phyloP scores from a whole-genome alignment of 306 rosid species.

The Phaseolus lunatus region DNA sequence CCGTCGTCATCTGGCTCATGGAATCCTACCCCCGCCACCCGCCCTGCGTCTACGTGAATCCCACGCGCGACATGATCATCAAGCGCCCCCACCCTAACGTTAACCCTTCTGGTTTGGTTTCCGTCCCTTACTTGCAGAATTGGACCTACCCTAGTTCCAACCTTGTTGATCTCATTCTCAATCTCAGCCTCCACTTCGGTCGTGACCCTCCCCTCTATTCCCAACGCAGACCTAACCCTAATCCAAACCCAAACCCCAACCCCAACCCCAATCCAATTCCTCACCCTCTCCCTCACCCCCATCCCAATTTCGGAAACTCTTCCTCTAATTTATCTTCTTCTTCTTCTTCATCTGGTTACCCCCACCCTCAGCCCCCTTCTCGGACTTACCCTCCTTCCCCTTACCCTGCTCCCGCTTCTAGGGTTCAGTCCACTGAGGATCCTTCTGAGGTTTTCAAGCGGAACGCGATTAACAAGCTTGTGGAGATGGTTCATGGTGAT shows the following conservation, averaged over 20 bases:
- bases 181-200: conserved; percentile 61
- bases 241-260: conserved; percentile 28
- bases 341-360: conserved; percentile 50
- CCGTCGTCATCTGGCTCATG: conserved; percentile 89
- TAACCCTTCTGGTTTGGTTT: conserved; percentile 83
- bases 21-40: conserved; percentile 94
- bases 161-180: conserved; percentile 65
- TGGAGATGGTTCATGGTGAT: conserved; percentile 73
- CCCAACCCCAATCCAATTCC: conserved; percentile 1
- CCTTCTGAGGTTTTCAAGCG: conserved; percentile 70
- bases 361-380: conserved; percentile 61
- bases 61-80: conserved; percentile 95
- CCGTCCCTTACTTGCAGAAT: conserved; percentile 69
- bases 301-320: conserved; percentile 28
- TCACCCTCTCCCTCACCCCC: neutral
- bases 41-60: conserved; percentile 86
- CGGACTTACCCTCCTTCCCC: conserved; percentile 83
- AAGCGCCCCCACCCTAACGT: conserved; percentile 83
- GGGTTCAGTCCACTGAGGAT: conserved; percentile 63
- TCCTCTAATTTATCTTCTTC: conserved; percentile 24
- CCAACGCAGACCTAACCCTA: conserved; percentile 63
- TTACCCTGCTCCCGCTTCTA: conserved; percentile 51
- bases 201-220: conserved; percentile 89
- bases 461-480: conserved; percentile 78
- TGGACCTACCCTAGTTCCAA: conserved; percentile 89